Base-by-base conservation (phyloP, 2,329 filamentous ascomycete species). In the Colletotrichum lentis region DNA sequence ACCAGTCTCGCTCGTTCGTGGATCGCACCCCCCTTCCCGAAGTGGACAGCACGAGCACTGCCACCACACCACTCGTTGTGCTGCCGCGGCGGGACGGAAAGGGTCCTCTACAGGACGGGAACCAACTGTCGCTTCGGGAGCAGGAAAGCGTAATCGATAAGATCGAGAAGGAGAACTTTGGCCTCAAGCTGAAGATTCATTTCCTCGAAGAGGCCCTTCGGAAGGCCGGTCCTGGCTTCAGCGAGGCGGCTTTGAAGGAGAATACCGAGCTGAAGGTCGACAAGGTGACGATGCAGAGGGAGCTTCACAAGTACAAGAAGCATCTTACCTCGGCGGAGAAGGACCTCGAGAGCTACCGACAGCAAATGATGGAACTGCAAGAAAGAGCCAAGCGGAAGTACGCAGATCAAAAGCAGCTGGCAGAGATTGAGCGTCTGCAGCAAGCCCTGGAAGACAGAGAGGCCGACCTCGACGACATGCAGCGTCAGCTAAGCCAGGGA, bases 141-240 rank as follows among this genome's bases (percentile, higher is more conserved):
- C 96, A 99, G 78, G 96, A 98, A 79, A 94, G 93, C 73, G 91
- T 96, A 72, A 95, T 99, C 73, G 93, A 97, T 80, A 92, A 92
- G 76, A 95, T 99, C 73, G 94, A 97, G 76, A 99, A 99, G 82
- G 96, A 98, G 76, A 99, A 99, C 76, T 99, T 98, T 76, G 93
- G 93, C 27, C 84, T 99, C 62, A 98, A 98, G 79, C 86, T 98
- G 73, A 97, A 97, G 79, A 97, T 98, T 61, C 94, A 98, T 78
- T 99, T 97, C 77, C 85, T 99, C 64, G 94, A 99, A 77, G 93
- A 98, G 73, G 92, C 93, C 16, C 81, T 99, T 57, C 88, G 90
- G 61, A 97, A 96, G 77, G 88, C 91, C 62, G 95, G 95, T 0
- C 94, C 93, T 8, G 93, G 94, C 63, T 96, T 94, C 82, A 96